Evolutionary conservation across 805 yeast genomes (phyloP), one percentile per base, ranked within the genome.

Genomic region (Novakomyces olei): DNA sequence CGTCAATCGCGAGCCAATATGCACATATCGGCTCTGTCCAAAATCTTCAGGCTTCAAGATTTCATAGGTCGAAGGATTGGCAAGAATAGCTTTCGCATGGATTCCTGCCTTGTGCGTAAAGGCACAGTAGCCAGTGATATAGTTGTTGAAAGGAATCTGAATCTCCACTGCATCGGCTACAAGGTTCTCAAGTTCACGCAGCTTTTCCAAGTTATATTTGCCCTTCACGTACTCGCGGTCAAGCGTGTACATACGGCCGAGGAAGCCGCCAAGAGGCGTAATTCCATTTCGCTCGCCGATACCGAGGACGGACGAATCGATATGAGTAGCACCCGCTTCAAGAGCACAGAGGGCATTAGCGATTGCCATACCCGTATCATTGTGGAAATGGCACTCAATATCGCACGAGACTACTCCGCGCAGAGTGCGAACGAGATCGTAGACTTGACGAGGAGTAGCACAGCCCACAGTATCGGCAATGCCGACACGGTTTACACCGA

Each of bases 71-170:
- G 94, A 80, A 40, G 98, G 98, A 60, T 85, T 88, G 37, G 98
- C 98, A 43, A 85, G 68, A 45, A 85, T 85, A 36, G 96, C 96
- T 66, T 88, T 85, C 48, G 98, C 96, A 55, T 85, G 98, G 53
- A 85, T 83, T 58, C 98, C 98, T 37, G 98, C 98, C 67, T 85
- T 85, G 64, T 85, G 98, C 38, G 98, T 85, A 63, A 85, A 85
- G 29, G 98, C 98, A 65, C 96, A 88, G 74, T 88, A 88, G 22
- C 98, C 98, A 27, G 98, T 85, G 55, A 85, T 80, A 46, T 96
- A 96, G 63, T 85, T 85, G 67, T 85, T 85, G 67, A 85, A 85
- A 38, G 98, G 98, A 48, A 88, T 68, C 58, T 85, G 85, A 41
- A 85, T 94, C 60, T 80, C 91, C 35, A 85, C 96, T 31, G 93